These are phyloP conservation scores for Globisporangium polare DNA, from an alignment of 352 stramenopile species.

Conservation along the genomic window DNA sequence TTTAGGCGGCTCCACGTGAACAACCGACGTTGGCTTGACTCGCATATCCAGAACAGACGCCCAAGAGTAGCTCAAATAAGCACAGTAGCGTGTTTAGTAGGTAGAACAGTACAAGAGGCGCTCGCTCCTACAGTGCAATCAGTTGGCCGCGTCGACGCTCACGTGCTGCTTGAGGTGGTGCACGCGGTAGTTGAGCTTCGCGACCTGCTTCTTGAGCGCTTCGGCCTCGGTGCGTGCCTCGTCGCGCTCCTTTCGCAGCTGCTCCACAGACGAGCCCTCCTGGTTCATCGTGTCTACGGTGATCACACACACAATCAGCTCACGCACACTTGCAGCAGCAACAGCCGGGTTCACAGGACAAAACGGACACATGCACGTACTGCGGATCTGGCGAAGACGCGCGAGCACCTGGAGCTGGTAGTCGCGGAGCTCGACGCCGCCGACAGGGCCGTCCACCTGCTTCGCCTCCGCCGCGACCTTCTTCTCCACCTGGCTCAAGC, in stretches of 20 bases:
- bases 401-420: slow-evolving; percentile 67
- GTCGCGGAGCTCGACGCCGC: slow-evolving; percentile 58
- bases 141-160: slow-evolving; percentile 24
- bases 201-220: slow-evolving; percentile 61
- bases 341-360: too few relatives aligned
- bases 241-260: slow-evolving; percentile 61
- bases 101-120: neutral
- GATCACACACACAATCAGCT: neutral
- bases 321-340: neutral
- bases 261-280: slow-evolving; percentile 56
- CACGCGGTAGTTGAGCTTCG: slow-evolving; percentile 79
- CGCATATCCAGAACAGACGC: too few relatives aligned
- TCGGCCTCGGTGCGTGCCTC: slow-evolving; percentile 54
- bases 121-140: neutral
- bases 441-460: slow-evolving; percentile 46
- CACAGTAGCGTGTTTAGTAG: neutral
- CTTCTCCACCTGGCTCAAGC: slow-evolving; percentile 48
- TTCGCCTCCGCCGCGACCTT: slow-evolving; percentile 28
- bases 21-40: neutral
- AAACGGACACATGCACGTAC: slow-evolving; percentile 19
- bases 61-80: too few relatives aligned
- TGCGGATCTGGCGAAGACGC: slow-evolving; percentile 53
- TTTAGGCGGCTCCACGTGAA: neutral
- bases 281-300: slow-evolving; percentile 53
- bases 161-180: slow-evolving; percentile 75